phyloP scores from a whole-genome alignment of 352 stramenopile genomes.

The Globisporangium viniferum region DNA sequence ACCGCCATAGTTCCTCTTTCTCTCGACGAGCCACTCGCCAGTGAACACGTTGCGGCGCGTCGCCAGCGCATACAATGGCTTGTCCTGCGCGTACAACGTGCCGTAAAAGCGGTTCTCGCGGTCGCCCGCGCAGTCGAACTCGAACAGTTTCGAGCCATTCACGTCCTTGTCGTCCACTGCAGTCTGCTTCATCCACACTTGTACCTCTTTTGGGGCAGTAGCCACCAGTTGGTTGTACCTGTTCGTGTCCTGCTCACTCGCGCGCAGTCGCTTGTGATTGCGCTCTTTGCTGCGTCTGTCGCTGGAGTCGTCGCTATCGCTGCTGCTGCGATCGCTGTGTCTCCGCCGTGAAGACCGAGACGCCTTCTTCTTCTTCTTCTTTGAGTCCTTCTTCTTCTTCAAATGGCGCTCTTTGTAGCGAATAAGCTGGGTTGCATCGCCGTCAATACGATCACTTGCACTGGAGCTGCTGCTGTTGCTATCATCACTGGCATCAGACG shows the following conservation, averaged over 20 bases:
- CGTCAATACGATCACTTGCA: background rate
- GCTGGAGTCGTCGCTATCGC: slow-evolving; percentile 2
- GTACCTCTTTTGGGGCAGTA: slow-evolving; percentile 7
- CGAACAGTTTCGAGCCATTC: slow-evolving; percentile 42
- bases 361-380: background rate
- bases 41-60: slow-evolving; percentile 44
- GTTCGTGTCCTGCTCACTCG: background rate
- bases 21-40: slow-evolving; percentile 37
- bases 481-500: background rate
- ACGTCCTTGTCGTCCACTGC: background rate
- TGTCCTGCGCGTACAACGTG: slow-evolving; percentile 58
- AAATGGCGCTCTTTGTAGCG: background rate
- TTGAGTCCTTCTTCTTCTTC: background rate
- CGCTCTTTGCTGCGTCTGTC: background rate
- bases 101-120: slow-evolving; percentile 68
- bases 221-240: slow-evolving; percentile 5
- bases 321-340: slow-evolving; percentile 4
- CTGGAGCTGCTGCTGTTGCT: background rate
- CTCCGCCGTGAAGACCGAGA: background rate
- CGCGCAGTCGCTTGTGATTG: slow-evolving; percentile 5
- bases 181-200: slow-evolving; percentile 13
- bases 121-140: slow-evolving; percentile 65
- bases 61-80: slow-evolving; percentile 56
- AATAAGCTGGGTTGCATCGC: background rate
- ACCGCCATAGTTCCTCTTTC: background rate